Evolutionary conservation across 257 asterid species (phyloP), one percentile per base, ranked within the genome.

Genomic region (Knoxia roxburghii): DNA sequence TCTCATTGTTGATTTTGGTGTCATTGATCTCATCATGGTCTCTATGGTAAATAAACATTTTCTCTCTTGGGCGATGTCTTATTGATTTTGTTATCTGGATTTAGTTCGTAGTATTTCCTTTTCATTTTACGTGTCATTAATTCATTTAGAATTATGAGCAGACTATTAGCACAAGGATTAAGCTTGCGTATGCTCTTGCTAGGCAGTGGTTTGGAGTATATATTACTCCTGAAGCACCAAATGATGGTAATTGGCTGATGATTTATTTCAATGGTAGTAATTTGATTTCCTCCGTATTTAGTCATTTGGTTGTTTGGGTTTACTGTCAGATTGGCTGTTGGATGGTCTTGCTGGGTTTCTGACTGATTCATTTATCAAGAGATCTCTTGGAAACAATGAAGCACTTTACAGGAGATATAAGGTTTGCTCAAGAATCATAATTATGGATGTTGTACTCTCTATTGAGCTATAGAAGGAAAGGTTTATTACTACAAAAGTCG

Each of bases 321-420:
- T 73, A 20, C 59, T 76, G 53, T 72, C 84, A 92, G 99, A 90
- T 81, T 94, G 99, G 99, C 84, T 94, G 84, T 68, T 94, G 87
- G 99, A 94, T 68, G 99, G 99, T 70, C 99, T 94, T 80, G 96
- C 97, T 49, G 89, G 95, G 75, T 94, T 90, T 75, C 84, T 94
- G 75, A 82, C 99, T 26, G 99, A 94, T 81, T 79, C 87, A 46
- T 90, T 82, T 73, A 80, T 94, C 63, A 90, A 91, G 84, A 80
- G 86, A 73, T 88, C 79, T 73, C 87, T 94, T 65, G 99, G 99
- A 78, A 88, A 90, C 75, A 94, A 94, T 77, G 99, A 94, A 87
- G 99, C 97, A 56, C 95, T 96, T 56, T 90, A 84, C 75, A 86
- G 97, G 73, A 84, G 99, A 74, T 94, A 86, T 85, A 94, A 94